These are phyloP conservation scores for Irpex sp. DNA, from an alignment of 1,284 basidiomycete species.

Conservation along the genomic window DNA sequence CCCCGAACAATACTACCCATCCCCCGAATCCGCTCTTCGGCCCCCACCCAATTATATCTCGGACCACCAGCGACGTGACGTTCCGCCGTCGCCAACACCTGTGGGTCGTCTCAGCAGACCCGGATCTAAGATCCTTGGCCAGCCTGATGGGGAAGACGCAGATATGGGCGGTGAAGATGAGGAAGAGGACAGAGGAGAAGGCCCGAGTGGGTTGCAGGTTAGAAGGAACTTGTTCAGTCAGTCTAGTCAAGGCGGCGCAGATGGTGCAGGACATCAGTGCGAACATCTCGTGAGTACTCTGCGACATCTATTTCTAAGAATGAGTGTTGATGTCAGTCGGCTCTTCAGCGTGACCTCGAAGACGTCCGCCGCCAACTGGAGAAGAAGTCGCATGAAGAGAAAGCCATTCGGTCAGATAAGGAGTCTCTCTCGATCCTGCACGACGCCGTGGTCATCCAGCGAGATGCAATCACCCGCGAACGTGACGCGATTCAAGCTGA, in stretches of 20 bases:
- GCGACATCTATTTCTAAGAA: not conserved
- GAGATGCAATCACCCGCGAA: not conserved
- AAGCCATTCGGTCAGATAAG: not conserved
- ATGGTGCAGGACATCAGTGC: not conserved
- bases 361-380: not conserved
- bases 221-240: not conserved
- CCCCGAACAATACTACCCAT: not conserved
- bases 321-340: not conserved
- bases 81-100: not conserved
- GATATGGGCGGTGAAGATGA: not conserved
- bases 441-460: not conserved
- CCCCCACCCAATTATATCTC: not conserved
- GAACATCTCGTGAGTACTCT: not conserved
- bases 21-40: not conserved
- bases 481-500: not conserved
- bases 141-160: not conserved
- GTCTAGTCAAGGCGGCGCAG: not conserved
- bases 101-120: not conserved
- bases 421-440: not conserved
- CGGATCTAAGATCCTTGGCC: not conserved
- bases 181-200: not conserved
- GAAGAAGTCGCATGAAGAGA: not conserved
- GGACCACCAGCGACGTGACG: not conserved
- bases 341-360: not conserved
- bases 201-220: not conserved